Evolutionary conservation across 192 early-diverging fungal genomes (phyloP).

Genomic region (Pilobolus umbonatus): DNA sequence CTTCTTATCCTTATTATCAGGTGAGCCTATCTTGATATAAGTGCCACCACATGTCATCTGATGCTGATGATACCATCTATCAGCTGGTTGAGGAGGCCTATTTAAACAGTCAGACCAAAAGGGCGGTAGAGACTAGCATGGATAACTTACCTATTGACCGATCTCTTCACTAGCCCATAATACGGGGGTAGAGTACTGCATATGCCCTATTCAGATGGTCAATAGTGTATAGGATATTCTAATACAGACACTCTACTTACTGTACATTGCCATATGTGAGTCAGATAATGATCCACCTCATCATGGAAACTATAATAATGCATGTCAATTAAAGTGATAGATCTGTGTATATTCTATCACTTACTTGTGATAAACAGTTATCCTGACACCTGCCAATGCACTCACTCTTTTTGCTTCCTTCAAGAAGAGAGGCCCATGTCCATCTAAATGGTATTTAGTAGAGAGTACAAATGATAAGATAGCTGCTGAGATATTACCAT

Average conservation of each 20-base stretch:
- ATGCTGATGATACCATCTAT: conserved; percentile 59
- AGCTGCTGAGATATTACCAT: conserved; percentile 20
- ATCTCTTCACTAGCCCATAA: conserved; percentile 52
- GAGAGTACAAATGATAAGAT: too few species aligned
- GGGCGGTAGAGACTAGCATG: neutral
- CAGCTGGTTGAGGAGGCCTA: conserved; percentile 62
- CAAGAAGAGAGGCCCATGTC: conserved; percentile 60
- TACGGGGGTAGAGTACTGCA: conserved; percentile 53
- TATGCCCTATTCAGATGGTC: conserved; percentile 31
- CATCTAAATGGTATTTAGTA: too few species aligned
- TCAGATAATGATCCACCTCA: conserved; percentile 60
- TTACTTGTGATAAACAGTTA: conserved; percentile 61
- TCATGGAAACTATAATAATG: conserved; percentile 45
- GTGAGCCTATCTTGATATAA: conserved; percentile 56
- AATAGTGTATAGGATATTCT: neutral
- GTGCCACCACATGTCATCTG: conserved; percentile 58
- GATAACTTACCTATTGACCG: conserved; percentile 50
- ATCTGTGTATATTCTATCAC: neutral
- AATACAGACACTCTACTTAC: conserved; percentile 6
- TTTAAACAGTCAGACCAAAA: neutral
- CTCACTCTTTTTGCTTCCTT: conserved; percentile 51
- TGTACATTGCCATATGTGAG: conserved; percentile 63
- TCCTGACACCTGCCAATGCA: conserved; percentile 39
- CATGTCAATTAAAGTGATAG: neutral
- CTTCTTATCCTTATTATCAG: conserved; percentile 37